Base-by-base conservation (phyloP, 371 early-diverging fungal species). In the Chytridiales sp. region DNA sequence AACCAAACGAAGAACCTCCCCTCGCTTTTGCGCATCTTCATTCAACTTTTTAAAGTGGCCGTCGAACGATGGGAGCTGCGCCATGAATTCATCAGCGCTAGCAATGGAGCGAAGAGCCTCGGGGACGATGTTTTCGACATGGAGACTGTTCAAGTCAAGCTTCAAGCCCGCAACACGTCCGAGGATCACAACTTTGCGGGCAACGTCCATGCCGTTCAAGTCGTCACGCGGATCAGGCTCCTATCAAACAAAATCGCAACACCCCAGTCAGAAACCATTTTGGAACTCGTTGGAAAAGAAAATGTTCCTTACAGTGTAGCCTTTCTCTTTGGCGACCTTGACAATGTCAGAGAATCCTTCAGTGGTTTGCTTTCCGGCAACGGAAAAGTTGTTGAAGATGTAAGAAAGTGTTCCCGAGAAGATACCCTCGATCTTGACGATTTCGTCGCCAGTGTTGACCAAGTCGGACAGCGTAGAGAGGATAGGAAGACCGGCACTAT, bases 181-280 rank as follows among this genome's bases (percentile, higher is more conserved):
- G 22, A 95, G 81, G 52, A 97, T 97, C 6, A 86, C 83, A 26
- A 87, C 90, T 79, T 97, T 97, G 59, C 98, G 89, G 19, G 93
- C 97, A n/a, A 98, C 96, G 69, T 98, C 98, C 88, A 96, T 85
- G 41, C 98, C 98, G 64, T 95, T 97, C 66, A 97, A 81, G 67
- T 98, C 98, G 70, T 98, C 98, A 49, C 97, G 83, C 40, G 98
- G 97, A 70, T 98, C 97, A 41, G 98, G 98, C 69, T 98, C 98
- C 78, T 83, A 41, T 58, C 11, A 56, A 29, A 48, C 11, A 48
- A 29, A 8, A 27, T 27, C 27, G n/a, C n/a, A n/a, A n/a, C n/a
- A n/a, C n/a, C n/a, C n/a, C n/a, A 47, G 17, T 58, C 19, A 46
- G 24, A 19, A 13, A 21, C 38, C 17, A 39, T n/a, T 21, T 62